Conservation (phyloP, 2,329 filamentous ascomycete species). For the Penicillium sp. region DNA sequence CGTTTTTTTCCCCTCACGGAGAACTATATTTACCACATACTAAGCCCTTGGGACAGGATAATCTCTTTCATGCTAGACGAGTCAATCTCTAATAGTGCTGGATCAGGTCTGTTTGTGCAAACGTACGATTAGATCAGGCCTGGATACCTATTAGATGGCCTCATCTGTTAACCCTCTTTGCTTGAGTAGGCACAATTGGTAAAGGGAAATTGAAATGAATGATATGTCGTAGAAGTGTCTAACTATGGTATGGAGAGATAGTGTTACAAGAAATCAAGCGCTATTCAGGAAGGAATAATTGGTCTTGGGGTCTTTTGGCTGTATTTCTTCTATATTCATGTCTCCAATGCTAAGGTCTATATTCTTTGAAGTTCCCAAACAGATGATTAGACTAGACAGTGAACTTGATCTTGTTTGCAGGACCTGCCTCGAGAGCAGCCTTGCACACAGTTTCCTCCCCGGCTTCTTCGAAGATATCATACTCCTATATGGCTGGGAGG, state of each 20-base stretch:
- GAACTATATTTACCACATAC: background rate
- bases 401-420: slow-evolving; percentile 23
- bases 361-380: background rate
- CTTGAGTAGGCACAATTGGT: no score
- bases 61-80: background rate
- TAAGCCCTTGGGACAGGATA: background rate
- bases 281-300: no score
- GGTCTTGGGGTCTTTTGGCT: no score
- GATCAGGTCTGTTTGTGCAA: background rate
- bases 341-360: background rate
- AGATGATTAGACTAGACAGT: slow-evolving; percentile 16
- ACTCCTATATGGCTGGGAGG: slow-evolving; percentile 33
- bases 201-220: no score
- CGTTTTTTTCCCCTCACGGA: background rate
- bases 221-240: no score
- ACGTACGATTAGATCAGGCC: background rate
- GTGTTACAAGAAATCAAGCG: no score
- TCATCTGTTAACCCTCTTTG: no score
- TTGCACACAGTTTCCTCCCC: slow-evolving; percentile 25
- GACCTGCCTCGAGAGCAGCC: slow-evolving; percentile 16
- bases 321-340: background rate
- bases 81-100: background rate
- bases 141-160: no score
- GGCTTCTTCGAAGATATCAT: slow-evolving; percentile 38
- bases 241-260: no score